These are phyloP conservation scores for Cutaneotrichosporon cyanovorans DNA, from an alignment of 1,284 basidiomycete species.

Conservation along the genomic window DNA sequence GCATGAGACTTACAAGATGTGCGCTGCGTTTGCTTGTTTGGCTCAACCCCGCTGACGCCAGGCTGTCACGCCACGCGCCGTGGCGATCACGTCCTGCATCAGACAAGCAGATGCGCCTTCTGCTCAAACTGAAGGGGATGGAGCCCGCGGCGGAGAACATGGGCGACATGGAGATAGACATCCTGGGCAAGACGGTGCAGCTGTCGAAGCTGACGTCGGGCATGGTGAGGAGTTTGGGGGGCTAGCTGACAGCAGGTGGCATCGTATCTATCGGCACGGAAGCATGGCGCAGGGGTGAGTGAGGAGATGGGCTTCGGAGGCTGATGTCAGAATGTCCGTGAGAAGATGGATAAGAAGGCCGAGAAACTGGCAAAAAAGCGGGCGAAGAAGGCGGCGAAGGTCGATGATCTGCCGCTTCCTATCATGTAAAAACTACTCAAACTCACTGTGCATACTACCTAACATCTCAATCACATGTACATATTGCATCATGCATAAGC, in stretches of 20 bases:
- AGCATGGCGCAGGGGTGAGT: not conserved
- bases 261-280: not conserved
- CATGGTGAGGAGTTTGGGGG: not conserved
- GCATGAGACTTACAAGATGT: conserved; percentile 15
- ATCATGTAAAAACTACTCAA: no score
- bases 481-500: no score
- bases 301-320: no score
- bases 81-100: conserved; percentile 69
- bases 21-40: conserved; percentile 10
- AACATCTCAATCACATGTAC: no score
- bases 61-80: conserved; percentile 57
- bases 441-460: no score
- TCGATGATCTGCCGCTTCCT: no score
- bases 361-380: not conserved
- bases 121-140: conserved; percentile 53
- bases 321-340: not conserved
- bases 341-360: not conserved
- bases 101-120: conserved; percentile 56
- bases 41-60: conserved; percentile 34
- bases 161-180: not conserved
- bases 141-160: not conserved
- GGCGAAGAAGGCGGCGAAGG: no score
- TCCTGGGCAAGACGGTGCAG: not conserved
- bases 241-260: not conserved
- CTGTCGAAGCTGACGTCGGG: not conserved